phyloP scores from a whole-genome alignment of 192 early-diverging fungal species.

The Piromyces sp. region DNA sequence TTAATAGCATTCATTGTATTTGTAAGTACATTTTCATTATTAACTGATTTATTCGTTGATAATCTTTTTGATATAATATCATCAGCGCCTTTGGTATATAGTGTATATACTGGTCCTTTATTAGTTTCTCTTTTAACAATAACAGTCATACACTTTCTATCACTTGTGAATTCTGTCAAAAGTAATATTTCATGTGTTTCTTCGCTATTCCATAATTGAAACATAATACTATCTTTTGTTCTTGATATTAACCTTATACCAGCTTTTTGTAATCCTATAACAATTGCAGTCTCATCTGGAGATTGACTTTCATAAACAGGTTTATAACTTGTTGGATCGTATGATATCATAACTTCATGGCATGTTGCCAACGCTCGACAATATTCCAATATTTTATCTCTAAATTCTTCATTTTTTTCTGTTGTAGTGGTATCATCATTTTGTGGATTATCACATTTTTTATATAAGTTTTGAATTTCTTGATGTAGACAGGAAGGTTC shows the following conservation, averaged over 20 bases:
- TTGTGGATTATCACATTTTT: not conserved
- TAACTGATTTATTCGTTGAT: not conserved
- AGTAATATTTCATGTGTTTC: constrained; percentile 34
- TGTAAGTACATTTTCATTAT: not conserved
- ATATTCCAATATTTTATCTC: constrained; percentile 5
- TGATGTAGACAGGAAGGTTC: not conserved
- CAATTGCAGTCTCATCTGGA: constrained; percentile 34
- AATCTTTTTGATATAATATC: not conserved
- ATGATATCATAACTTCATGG: constrained; percentile 22
- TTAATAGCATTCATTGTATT: not conserved
- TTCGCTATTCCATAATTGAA: not conserved
- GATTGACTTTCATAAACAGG: constrained; percentile 1
- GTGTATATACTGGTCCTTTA: not conserved
- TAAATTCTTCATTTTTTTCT: not conserved
- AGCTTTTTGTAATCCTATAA: constrained; percentile 7
- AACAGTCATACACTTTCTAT: constrained; percentile 78
- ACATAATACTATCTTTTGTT: not conserved
- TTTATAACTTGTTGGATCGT: constrained; percentile 11
- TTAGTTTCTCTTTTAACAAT: constrained; percentile 20
- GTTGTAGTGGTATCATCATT: too few species aligned
- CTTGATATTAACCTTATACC: not conserved
- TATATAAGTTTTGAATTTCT: not conserved
- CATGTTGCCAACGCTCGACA: not conserved
- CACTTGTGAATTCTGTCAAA: constrained; percentile 70
- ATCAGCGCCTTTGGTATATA: not conserved